These are phyloP conservation scores for Uronychia binucleata DNA, from an alignment of 73 alveolate species.

Conservation along the genomic window DNA sequence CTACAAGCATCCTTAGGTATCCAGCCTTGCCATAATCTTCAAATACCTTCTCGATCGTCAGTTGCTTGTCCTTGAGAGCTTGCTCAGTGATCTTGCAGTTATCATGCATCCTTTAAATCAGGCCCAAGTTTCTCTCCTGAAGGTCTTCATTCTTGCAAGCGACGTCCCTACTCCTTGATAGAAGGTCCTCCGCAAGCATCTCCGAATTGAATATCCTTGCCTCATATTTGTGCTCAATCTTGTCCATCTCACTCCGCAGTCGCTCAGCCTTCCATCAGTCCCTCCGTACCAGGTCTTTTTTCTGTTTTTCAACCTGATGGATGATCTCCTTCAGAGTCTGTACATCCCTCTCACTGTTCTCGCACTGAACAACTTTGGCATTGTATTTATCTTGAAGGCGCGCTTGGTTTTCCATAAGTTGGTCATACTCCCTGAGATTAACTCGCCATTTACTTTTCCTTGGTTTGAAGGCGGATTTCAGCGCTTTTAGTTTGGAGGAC, in stretches of 20 bases:
- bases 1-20: background rate
- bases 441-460: background rate
- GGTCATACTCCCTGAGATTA: constrained; percentile 10
- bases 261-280: background rate
- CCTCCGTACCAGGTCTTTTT: background rate
- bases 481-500: constrained; percentile 44
- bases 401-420: constrained; percentile 6
- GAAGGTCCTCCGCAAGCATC: background rate
- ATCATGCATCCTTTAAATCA: background rate
- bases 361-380: constrained; percentile 24
- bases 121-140: constrained; percentile 25
- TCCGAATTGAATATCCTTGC: background rate
- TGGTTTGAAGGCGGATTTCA: constrained; percentile 34
- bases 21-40: no score
- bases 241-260: background rate
- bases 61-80: no score
- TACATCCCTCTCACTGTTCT: constrained; percentile 40
- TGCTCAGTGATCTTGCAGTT: no score
- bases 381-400: constrained; percentile 19
- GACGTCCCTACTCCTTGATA: background rate
- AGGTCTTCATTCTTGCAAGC: constrained; percentile 7
- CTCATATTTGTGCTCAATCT: background rate
- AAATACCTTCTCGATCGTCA: background rate
- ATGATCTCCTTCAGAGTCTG: constrained; percentile 34
- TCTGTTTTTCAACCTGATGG: background rate